A percentile compares a stretch with the other conserved stretches of the same genome.
Conservation (phyloP, 2,329 filamentous ascomycete species). For the Fusarium sterilihyphosum region DNA sequence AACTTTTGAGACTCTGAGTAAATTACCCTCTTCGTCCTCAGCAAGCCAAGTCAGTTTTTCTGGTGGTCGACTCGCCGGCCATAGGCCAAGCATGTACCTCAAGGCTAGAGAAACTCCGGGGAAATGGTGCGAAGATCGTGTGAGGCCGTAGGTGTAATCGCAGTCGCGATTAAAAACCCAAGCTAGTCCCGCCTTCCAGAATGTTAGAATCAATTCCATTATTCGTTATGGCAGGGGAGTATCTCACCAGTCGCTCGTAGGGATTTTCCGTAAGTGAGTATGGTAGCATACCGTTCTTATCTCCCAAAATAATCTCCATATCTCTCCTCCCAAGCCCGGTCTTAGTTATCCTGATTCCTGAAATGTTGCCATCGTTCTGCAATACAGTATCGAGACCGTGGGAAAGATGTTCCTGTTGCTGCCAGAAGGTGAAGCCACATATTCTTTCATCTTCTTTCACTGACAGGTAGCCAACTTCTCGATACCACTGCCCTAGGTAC, state of each 20-base stretch:
- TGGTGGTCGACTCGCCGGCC: no score
- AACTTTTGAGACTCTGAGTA: no score
- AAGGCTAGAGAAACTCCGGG: background rate
- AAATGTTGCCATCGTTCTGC: background rate
- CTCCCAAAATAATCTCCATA: background rate
- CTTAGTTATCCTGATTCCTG: background rate
- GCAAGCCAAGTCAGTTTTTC: no score
- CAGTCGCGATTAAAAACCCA: background rate
- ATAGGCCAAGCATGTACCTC: no score
- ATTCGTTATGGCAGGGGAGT: fast-evolving
- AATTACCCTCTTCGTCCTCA: no score
- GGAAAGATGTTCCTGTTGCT: background rate
- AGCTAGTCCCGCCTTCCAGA: background rate
- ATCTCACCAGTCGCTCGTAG: background rate
- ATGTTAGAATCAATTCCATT: background rate
- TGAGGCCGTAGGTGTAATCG: background rate
- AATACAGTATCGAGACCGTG: no score
- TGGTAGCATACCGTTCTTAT: background rate
- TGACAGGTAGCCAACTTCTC: background rate
- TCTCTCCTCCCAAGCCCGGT: background rate
- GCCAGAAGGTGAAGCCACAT: background rate
- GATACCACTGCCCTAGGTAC: background rate
- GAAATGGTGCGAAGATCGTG: background rate
- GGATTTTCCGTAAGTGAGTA: background rate
- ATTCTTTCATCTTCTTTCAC: background rate